Conservation (phyloP, 1,139 yeast species). For the Lodderomyces metapsilosis region DNA sequence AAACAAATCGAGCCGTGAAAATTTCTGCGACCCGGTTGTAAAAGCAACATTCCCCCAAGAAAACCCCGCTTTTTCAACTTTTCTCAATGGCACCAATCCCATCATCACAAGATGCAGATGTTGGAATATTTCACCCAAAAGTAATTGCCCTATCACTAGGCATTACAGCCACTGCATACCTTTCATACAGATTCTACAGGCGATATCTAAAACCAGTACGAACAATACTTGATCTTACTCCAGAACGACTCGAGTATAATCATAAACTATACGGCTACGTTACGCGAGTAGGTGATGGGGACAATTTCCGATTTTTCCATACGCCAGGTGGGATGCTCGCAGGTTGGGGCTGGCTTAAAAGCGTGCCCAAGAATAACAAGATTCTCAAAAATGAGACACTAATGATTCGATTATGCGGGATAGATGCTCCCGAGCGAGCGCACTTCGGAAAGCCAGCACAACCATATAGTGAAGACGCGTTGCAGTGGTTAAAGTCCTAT, state of each 20-base stretch:
- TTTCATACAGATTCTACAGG: slow-evolving; percentile 32
- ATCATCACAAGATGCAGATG: slow-evolving; percentile 10
- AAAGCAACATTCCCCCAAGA: neutral
- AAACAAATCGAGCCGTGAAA: slow-evolving; percentile 1
- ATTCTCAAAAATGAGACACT: slow-evolving; percentile 57
- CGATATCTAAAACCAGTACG: slow-evolving; percentile 36
- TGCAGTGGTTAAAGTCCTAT: slow-evolving; percentile 67
- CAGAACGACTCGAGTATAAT: slow-evolving; percentile 34
- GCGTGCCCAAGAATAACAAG: slow-evolving; percentile 37
- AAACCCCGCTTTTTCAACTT: neutral
- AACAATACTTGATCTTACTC: slow-evolving; percentile 39
- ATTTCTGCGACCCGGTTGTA: neutral
- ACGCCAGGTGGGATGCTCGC: slow-evolving; percentile 85
- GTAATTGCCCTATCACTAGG: slow-evolving; percentile 43
- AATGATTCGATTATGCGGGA: slow-evolving; percentile 79
- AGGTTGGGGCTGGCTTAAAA: slow-evolving; percentile 94
- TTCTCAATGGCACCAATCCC: slow-evolving; percentile 1
- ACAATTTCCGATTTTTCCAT: slow-evolving; percentile 87
- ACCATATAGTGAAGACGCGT: slow-evolving; percentile 81
- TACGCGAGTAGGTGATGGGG: slow-evolving; percentile 95
- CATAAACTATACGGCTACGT: slow-evolving; percentile 67
- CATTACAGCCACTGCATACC: slow-evolving; percentile 29
- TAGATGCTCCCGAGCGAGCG: slow-evolving; percentile 97
- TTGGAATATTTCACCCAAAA: slow-evolving; percentile 38
- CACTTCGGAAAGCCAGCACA: slow-evolving; percentile 96